Percentiles rank a stretch among this genome's conserved stretches.
Conservation (phyloP, 768 basidiomycete species). For the Gloeophyllum trabeum region DNA sequence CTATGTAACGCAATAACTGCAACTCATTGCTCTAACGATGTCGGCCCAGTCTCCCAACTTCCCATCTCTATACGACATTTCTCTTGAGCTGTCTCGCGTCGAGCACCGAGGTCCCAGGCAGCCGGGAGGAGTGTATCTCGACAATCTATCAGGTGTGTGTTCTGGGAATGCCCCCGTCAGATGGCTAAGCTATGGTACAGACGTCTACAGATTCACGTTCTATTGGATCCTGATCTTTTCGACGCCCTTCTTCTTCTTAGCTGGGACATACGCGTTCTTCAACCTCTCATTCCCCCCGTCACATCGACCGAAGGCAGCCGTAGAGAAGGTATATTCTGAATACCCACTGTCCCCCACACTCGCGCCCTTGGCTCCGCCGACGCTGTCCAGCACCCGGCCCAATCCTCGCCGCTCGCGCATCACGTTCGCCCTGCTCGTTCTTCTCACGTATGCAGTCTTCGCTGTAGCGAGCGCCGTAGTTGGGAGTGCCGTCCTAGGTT, state of each 20-base stretch:
- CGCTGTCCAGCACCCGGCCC: constrained; percentile 8
- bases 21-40: no score
- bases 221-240: constrained; percentile 38
- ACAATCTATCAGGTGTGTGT: constrained; percentile 4
- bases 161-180: not conserved
- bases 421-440: constrained; percentile 28
- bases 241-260: constrained; percentile 26
- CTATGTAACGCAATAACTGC: no score
- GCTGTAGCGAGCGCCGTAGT: constrained; percentile 26
- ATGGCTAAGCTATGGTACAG: constrained; percentile 11
- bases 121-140: constrained; percentile 23
- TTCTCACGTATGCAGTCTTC: constrained; percentile 20
- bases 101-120: constrained; percentile 16
- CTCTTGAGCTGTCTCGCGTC: constrained; percentile 20
- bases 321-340: constrained; percentile 2
- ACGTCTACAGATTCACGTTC: constrained; percentile 32
- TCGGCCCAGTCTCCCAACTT: no score
- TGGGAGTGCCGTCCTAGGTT: constrained; percentile 26
- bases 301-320: not conserved
- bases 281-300: constrained; percentile 27
- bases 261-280: constrained; percentile 28
- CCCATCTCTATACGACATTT: constrained; percentile 26
- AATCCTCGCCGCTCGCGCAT: constrained; percentile 26
- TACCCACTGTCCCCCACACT: not conserved
- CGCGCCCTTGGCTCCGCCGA: not conserved